Evolutionary conservation across 495 filamentous ascomycete genomes (phyloP).

Genomic region (Poronia punctata): DNA sequence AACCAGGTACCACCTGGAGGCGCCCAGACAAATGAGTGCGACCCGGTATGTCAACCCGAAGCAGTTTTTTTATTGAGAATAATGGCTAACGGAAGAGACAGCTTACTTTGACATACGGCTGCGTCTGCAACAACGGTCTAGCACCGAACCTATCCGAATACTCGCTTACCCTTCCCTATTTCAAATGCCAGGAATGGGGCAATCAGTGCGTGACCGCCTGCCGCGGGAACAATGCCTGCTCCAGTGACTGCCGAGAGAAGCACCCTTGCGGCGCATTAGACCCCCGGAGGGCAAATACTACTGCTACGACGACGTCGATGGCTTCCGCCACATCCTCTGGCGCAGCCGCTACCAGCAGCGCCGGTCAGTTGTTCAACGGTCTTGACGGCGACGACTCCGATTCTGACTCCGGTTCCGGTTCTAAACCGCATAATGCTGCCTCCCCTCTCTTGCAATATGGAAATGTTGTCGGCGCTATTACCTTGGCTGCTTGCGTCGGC

Average conservation of each 20-base stretch:
- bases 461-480: conserved; percentile 17
- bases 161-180: conserved; percentile 81
- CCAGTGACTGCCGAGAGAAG: conserved; percentile 55
- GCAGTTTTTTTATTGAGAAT: conserved; percentile 25
- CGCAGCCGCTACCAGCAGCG: conserved; percentile 26
- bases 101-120: conserved; percentile 61
- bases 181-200: conserved; percentile 65
- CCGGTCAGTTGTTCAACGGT: conserved; percentile 40
- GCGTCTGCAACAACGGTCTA: conserved; percentile 66
- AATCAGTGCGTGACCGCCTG: conserved; percentile 64
- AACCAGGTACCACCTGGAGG: conserved; percentile 51
- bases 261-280: conserved; percentile 76
- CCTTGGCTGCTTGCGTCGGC: conserved; percentile 20
- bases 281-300: conserved; percentile 58
- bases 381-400: conserved; percentile 32
- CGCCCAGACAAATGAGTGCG: conserved; percentile 58
- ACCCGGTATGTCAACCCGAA: conserved; percentile 47
- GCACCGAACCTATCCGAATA: conserved; percentile 75
- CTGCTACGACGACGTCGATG: conserved; percentile 35
- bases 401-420: conserved; percentile 1
- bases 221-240: conserved; percentile 51
- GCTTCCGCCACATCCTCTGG: conserved; percentile 26
- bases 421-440: conserved; percentile 12
- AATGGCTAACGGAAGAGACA: conserved; percentile 35
- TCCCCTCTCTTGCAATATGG: conserved; percentile 15